phyloP scores from a whole-genome alignment of 345 rosid genomes.

The Corymbia maculata region DNA sequence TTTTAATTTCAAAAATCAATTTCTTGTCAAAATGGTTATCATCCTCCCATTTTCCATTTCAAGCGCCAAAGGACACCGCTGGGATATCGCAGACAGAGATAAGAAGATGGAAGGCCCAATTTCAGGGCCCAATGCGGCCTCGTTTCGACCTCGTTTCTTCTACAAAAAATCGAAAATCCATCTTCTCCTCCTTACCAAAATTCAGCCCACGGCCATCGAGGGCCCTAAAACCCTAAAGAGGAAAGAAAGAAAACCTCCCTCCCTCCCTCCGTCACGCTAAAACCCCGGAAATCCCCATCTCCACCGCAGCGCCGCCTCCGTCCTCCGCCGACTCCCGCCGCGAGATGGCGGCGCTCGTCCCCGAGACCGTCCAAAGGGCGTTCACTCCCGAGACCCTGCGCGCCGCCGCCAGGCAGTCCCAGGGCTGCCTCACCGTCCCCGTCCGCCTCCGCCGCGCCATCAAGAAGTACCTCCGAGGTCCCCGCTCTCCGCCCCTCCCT shows the following conservation, averaged over 20 bases:
- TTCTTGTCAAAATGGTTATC: no score
- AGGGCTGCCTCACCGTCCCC: conserved; percentile 60
- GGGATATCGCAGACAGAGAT: not conserved
- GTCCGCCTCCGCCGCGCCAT: conserved; percentile 90
- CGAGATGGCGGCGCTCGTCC: conserved; percentile 29
- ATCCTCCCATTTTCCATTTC: not conserved
- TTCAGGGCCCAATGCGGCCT: not conserved
- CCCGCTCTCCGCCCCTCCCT: not conserved
- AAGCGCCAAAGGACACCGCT: not conserved
- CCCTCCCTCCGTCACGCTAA: not conserved
- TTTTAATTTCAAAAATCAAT: no score
- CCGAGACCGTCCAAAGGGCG: conserved; percentile 29
- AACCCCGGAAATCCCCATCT: not conserved
- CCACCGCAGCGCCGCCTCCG: not conserved
- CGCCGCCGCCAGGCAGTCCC: conserved; percentile 65
- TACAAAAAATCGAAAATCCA: not conserved
- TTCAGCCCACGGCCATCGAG: not conserved
- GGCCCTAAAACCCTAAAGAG: conserved; percentile 5
- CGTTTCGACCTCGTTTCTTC: not conserved
- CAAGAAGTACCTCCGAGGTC: conserved; percentile 68
- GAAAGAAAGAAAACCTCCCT: not conserved
- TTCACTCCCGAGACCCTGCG: conserved; percentile 49
- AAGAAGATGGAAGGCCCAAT: not conserved
- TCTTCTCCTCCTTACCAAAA: not conserved
- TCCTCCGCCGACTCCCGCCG: not conserved